These are phyloP conservation scores for Ephemerocybe angulata DNA, from an alignment of 768 basidiomycete species.

Conservation along the genomic window DNA sequence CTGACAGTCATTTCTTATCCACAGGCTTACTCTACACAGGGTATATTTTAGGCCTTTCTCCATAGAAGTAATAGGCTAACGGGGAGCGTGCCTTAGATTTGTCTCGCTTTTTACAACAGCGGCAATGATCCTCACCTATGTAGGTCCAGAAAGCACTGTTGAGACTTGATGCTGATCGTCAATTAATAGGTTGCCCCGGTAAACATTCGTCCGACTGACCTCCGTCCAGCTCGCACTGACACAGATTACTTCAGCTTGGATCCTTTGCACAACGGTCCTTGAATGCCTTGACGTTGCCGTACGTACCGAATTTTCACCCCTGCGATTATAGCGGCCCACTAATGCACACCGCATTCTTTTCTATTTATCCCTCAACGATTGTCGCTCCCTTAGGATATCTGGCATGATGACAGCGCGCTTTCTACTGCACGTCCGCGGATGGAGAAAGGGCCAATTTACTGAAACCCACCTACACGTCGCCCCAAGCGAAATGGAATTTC, in stretches of 20 bases:
- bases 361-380: too few species aligned
- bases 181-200: background rate
- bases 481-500: background rate
- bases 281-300: slow-evolving; percentile 10
- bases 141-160: background rate
- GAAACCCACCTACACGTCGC: background rate
- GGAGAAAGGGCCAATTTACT: background rate
- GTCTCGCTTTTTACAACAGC: slow-evolving; percentile 7
- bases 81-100: background rate
- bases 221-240: background rate
- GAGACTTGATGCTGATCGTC: background rate
- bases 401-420: background rate
- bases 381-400: too few species aligned
- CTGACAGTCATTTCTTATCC: background rate
- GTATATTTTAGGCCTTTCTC: background rate
- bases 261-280: slow-evolving; percentile 8
- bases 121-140: slow-evolving; percentile 9
- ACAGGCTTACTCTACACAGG: slow-evolving; percentile 5
- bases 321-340: too few species aligned
- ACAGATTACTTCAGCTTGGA: background rate
- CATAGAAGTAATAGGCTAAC: background rate
- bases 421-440: background rate
- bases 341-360: too few species aligned
- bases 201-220: background rate
- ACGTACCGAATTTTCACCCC: background rate